Percentiles rank a stretch among this genome's conserved stretches.
These are phyloP conservation scores for Pythium brachiatum DNA, from an alignment of 352 stramenopile species.

Conservation along the genomic window DNA sequence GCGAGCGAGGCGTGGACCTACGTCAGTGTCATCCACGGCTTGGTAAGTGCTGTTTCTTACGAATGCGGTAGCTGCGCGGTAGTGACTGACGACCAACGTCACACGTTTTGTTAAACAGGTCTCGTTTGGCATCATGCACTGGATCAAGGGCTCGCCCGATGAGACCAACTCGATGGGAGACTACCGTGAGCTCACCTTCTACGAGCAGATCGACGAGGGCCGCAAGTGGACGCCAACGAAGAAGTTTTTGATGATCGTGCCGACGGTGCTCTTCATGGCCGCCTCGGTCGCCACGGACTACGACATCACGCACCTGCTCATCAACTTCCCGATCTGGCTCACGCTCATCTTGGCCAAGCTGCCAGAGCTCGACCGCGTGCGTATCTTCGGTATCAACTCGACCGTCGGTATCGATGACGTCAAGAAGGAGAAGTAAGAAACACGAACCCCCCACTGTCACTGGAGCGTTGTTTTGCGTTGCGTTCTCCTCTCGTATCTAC, in stretches of 20 bases:
- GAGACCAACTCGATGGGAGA: conserved; percentile 90
- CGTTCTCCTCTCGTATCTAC: conserved; percentile 3
- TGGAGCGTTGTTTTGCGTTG: neutral
- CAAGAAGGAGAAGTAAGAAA: conserved; percentile 47
- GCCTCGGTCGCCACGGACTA: conserved; percentile 90
- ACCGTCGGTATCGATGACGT: conserved; percentile 94
- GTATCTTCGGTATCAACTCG: conserved; percentile 96
- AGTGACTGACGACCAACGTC: neutral
- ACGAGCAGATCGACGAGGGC: conserved; percentile 94
- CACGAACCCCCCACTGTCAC: neutral
- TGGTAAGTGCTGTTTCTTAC: conserved; percentile 42
- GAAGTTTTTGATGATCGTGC: conserved; percentile 94
- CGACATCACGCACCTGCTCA: conserved; percentile 73
- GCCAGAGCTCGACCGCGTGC: conserved; percentile 92
- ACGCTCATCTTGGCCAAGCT: conserved; percentile 93
- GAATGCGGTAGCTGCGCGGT: neutral
- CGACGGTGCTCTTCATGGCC: conserved; percentile 88
- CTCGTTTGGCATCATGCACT: conserved; percentile 93
- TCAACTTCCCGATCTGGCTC: conserved; percentile 92
- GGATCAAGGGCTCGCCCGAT: conserved; percentile 93
- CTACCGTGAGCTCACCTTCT: conserved; percentile 94
- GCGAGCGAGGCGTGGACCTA: conserved; percentile 71
- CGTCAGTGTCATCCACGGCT: conserved; percentile 83
- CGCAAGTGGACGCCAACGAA: conserved; percentile 91
- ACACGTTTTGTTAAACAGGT: conserved; percentile 42